A percentile compares a stretch with the other conserved stretches of the same genome.
Evolutionary conservation across 306 rosid species (phyloP).

Genomic region (Dalbergia cochinchinensis): DNA sequence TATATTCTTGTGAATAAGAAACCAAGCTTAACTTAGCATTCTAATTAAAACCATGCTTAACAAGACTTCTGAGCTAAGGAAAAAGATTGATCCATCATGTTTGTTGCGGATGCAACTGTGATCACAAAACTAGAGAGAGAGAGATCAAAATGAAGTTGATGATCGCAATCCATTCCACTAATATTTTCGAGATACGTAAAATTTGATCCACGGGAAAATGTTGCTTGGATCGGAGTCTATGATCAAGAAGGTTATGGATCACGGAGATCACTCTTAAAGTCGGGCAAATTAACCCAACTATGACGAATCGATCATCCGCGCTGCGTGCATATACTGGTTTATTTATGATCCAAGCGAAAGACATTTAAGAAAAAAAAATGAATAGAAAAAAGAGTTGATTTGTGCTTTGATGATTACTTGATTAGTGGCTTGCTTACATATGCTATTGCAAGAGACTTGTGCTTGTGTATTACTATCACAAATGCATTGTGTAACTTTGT

Average conservation of each 20-base stretch:
- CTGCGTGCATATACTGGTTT: neutral
- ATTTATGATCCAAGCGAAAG: neutral
- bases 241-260: slow-evolving; percentile 16
- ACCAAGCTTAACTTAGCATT: neutral
- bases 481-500: neutral
- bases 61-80: neutral
- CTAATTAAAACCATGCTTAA: neutral
- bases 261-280: neutral
- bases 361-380: neutral
- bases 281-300: neutral
- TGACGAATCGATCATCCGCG: neutral
- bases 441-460: neutral
- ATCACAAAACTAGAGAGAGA: neutral
- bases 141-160: slow-evolving; percentile 12
- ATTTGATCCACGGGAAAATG: slow-evolving; percentile 9
- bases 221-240: neutral
- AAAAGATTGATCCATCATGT: slow-evolving; percentile 3
- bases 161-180: slow-evolving; percentile 20
- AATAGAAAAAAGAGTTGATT: neutral
- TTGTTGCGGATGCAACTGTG: neutral
- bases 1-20: neutral
- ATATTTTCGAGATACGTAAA: slow-evolving; percentile 6
- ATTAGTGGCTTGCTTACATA: neutral
- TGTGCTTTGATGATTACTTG: neutral
- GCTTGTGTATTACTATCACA: neutral